Percentiles rank a stretch among this genome's conserved stretches.
These are phyloP conservation scores for Starmerella roubikii DNA, from an alignment of 805 yeast genomes.

Conservation along the genomic window DNA sequence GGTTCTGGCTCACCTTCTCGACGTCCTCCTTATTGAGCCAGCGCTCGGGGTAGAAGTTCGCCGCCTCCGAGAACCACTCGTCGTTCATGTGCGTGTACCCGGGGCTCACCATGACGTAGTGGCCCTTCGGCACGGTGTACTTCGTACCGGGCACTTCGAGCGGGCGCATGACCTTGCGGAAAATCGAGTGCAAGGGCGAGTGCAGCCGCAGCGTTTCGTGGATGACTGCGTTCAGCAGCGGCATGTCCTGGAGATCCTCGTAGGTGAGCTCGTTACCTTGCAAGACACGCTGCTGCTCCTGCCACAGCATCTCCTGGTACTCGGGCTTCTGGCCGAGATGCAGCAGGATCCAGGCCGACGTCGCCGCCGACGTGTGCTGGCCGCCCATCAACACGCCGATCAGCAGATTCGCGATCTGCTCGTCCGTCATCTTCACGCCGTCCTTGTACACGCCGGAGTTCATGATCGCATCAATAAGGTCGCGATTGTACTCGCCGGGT, in stretches of 20 bases:
- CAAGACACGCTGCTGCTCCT: conserved; percentile 52
- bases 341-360: conserved; percentile 86
- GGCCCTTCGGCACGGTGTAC: conserved; percentile 77
- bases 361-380: conserved; percentile 93
- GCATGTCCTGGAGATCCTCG: conserved; percentile 71
- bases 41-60: conserved; percentile 67
- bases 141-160: conserved; percentile 66
- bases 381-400: conserved; percentile 99
- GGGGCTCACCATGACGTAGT: conserved; percentile 83
- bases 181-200: conserved; percentile 89
- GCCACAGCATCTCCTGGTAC: conserved; percentile 64
- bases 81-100: conserved; percentile 77
- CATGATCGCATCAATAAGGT: conserved; percentile 79
- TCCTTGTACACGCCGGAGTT: conserved; percentile 76
- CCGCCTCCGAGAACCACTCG: conserved; percentile 65
- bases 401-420: conserved; percentile 81
- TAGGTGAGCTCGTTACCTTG: conserved; percentile 47
- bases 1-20: conserved; percentile 13
- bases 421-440: conserved; percentile 87
- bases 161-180: conserved; percentile 75
- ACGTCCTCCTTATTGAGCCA: conserved; percentile 39
- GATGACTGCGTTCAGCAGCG: conserved; percentile 66
- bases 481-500: conserved; percentile 70
- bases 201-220: conserved; percentile 93
- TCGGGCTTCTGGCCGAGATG: conserved; percentile 83